Evolutionary conservation across 1,284 basidiomycete species (phyloP).

Genomic region (Polyporus tsugae): DNA sequence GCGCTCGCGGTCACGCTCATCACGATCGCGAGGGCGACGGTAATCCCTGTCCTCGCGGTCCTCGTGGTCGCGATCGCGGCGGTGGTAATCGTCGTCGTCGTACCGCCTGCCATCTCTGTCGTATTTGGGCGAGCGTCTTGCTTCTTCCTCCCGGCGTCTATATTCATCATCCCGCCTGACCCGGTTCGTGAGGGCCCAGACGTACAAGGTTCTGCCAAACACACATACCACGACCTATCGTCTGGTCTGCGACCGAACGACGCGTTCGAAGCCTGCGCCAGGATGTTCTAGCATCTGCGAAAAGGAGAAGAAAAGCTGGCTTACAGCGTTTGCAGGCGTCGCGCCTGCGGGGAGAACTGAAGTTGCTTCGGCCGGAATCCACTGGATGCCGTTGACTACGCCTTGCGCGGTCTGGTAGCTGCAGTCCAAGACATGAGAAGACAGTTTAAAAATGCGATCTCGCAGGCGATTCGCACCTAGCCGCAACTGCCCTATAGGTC

Average conservation of each 20-base stretch:
- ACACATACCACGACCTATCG: constrained; percentile 24
- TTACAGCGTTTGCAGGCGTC: constrained; percentile 63
- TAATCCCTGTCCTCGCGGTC: constrained; percentile 45
- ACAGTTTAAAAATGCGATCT: neutral
- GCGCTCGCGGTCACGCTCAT: constrained; percentile 35
- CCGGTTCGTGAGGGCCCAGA: constrained; percentile 4
- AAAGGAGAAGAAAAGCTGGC: constrained; percentile 28
- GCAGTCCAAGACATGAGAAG: constrained; percentile 12
- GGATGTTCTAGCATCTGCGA: constrained; percentile 56
- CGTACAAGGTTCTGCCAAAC: neutral
- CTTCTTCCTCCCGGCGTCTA: constrained; percentile 53
- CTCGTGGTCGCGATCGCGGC: constrained; percentile 55
- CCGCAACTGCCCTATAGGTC: constrained; percentile 64
- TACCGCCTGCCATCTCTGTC: constrained; percentile 49
- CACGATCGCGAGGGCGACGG: constrained; percentile 45
- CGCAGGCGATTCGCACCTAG: constrained; percentile 55
- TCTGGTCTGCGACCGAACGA: constrained; percentile 57
- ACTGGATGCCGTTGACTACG: constrained; percentile 74
- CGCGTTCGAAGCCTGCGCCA: constrained; percentile 34
- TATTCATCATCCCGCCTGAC: constrained; percentile 67
- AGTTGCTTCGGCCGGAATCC: constrained; percentile 76
- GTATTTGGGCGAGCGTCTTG: constrained; percentile 25
- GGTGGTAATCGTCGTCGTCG: constrained; percentile 29
- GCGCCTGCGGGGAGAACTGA: constrained; percentile 64
- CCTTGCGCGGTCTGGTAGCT: constrained; percentile 79